Evolutionary conservation across 352 stramenopile genomes (phyloP).

Genomic region (Plasmopara muralis): DNA sequence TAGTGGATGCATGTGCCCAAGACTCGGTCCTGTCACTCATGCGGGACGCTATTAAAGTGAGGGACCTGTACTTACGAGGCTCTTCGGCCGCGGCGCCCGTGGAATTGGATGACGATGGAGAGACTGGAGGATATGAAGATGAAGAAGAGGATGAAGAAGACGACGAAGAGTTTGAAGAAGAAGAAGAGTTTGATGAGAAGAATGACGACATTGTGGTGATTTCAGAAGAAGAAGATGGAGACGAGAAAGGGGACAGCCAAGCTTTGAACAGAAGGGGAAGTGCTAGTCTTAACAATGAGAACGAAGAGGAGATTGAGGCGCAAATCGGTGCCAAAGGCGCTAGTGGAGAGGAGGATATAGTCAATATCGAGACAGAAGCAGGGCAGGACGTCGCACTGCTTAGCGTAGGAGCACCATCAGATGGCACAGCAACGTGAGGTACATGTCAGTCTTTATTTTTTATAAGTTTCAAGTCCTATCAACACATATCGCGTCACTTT

Average conservation of each 20-base stretch:
- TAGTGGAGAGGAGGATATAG: too few relatives aligned
- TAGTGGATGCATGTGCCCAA: slow-evolving; percentile 54
- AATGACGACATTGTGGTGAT: slow-evolving; percentile 45
- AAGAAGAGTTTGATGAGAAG: slow-evolving; percentile 9
- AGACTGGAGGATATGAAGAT: slow-evolving; percentile 21
- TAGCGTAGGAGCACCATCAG: too few relatives aligned
- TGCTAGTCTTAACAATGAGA: too few relatives aligned
- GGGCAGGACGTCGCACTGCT: too few relatives aligned
- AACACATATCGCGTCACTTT: too few relatives aligned
- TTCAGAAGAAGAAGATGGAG: slow-evolving; percentile 39
- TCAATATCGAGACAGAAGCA: too few relatives aligned
- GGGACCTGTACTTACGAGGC: slow-evolving; percentile 38
- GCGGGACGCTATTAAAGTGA: slow-evolving; percentile 46
- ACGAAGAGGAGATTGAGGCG: slow-evolving; percentile 4
- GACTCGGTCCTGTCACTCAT: slow-evolving; percentile 50
- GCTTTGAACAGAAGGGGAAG: too few relatives aligned
- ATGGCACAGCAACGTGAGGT: too few relatives aligned
- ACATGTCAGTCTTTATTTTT: too few relatives aligned
- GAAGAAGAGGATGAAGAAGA: slow-evolving; percentile 20
- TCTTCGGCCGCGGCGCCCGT: slow-evolving; percentile 43
- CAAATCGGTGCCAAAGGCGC: too few relatives aligned
- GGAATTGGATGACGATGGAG: slow-evolving; percentile 49
- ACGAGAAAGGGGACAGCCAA: not conserved
- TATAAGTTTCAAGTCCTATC: too few relatives aligned
- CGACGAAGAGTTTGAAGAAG: slow-evolving; percentile 21